Evolutionary conservation across 495 filamentous ascomycete genomes (phyloP).

Genomic region (Penicillium nucicola): DNA sequence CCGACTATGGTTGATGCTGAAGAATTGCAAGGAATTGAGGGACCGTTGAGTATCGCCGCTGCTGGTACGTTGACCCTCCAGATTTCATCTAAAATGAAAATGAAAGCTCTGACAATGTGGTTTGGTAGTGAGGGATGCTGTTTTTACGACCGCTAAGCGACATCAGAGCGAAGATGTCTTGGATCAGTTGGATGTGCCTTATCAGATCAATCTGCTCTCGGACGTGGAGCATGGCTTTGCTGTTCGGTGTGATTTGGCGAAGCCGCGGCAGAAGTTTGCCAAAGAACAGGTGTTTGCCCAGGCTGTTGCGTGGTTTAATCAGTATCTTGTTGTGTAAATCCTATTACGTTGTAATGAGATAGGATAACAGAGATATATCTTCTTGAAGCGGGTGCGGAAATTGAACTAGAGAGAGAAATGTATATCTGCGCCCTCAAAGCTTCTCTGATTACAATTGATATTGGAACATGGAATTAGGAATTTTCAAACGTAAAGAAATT

Average conservation of each 20-base stretch:
- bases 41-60: conserved; percentile 68
- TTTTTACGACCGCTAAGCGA: conserved; percentile 67
- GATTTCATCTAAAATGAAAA: not conserved
- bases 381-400: no score
- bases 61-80: conserved; percentile 38
- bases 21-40: conserved; percentile 62
- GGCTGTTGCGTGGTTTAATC: conserved; percentile 70
- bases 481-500: not conserved
- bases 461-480: not conserved
- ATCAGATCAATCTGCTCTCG: conserved; percentile 69
- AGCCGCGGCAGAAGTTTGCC: conserved; percentile 57
- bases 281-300: conserved; percentile 75
- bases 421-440: no score
- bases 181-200: conserved; percentile 53
- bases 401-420: no score
- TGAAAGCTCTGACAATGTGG: not conserved
- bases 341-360: no score
- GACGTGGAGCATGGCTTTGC: conserved; percentile 70
- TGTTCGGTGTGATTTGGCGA: conserved; percentile 55
- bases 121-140: conserved; percentile 8
- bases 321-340: conserved; percentile 15
- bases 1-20: conserved; percentile 67
- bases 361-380: no score
- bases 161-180: conserved; percentile 50
- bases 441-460: no score